Evolutionary conservation across 2,329 filamentous ascomycete genomes (phyloP), one percentile per base, ranked within the genome.

Genomic region (Claviceps cyperi): DNA sequence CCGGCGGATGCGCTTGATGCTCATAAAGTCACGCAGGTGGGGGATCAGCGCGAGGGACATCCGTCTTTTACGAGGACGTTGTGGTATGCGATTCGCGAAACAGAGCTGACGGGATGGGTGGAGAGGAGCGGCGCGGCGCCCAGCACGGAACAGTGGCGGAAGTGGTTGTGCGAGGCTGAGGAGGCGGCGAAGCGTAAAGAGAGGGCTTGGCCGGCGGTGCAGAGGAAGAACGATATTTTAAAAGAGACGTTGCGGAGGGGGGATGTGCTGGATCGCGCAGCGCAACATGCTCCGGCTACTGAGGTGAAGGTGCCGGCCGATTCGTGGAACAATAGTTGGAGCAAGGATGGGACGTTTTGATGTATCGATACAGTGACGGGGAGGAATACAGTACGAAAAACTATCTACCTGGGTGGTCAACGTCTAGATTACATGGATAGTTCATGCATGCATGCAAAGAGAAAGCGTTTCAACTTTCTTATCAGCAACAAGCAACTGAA

Each of bases 81-180:
- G 50, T 81, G 77, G 77, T 77, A 71, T 54, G 76, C 75, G 2
- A 77, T 81, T 45, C 67, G 72, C 13, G 74, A 76, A 56, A 79
- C 77, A 0, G 61, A 68, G 56, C 64, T 65, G 22, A 74, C 66
- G 0, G 70, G 69, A 3, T 82, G 78, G 78, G 72, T 77, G 2
- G 63, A 65, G 51, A 66, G 69, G 40, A 72, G 69, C 46, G 70
- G 74, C 13, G 72, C 74, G 0, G 74, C 76, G 0, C 77, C 78
- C 0, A 60, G 61, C 11, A 79, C 77, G 0, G 57, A 63, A 0
- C 65, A 73, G 51, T 81, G 78, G 77, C 66, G 68, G 44, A 54
- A 62, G 49, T 81, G 78, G 78, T 64, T 81, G 5, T 56, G 58
- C 4, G 68, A 76, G 56, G 76, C 76, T 0, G 62, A 72, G 46